These are phyloP conservation scores for Solanum rostratum DNA, from an alignment of 257 asterid species.

Conservation along the genomic window DNA sequence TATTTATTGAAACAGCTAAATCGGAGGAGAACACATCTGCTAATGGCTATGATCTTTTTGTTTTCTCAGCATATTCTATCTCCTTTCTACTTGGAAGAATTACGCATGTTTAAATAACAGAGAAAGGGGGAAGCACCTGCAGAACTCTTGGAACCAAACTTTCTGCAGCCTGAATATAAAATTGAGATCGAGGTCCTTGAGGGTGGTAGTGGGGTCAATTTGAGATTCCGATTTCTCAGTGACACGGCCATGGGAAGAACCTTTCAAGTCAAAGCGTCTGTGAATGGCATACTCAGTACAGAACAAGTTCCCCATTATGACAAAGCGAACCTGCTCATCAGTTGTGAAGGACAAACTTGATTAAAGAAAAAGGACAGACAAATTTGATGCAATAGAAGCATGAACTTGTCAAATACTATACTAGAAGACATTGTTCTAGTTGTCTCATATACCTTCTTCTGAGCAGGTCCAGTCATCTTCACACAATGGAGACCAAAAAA, in stretches of 20 bases:
- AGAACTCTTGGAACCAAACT: conserved; percentile 59
- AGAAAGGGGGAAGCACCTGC: conserved; percentile 39
- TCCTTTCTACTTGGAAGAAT: neutral
- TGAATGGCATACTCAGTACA: conserved; percentile 63
- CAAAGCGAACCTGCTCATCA: conserved; percentile 68
- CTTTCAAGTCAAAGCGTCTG: conserved; percentile 81
- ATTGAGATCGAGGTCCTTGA: conserved; percentile 90
- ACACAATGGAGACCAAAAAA: conserved; percentile 91
- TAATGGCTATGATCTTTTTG: neutral
- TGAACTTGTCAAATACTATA: neutral
- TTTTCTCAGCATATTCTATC: neutral
- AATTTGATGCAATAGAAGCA: neutral
- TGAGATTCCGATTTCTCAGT: conserved; percentile 57
- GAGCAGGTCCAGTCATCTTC: conserved; percentile 75
- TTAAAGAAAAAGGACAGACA: neutral
- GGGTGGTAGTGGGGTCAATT: conserved; percentile 72
- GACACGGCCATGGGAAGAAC: conserved; percentile 86
- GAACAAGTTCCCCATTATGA: conserved; percentile 89
- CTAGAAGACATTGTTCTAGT: neutral
- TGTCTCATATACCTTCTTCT: conserved; percentile 53
- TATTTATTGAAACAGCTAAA: neutral
- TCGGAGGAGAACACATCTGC: neutral
- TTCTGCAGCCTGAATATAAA: conserved; percentile 65
- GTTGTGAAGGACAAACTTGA: neutral
- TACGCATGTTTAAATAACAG: neutral